Percentiles rank a stretch among this genome's conserved stretches.
Evolutionary conservation across 306 rosid genomes (phyloP).

Genomic region (Luffa aegyptiaca): DNA sequence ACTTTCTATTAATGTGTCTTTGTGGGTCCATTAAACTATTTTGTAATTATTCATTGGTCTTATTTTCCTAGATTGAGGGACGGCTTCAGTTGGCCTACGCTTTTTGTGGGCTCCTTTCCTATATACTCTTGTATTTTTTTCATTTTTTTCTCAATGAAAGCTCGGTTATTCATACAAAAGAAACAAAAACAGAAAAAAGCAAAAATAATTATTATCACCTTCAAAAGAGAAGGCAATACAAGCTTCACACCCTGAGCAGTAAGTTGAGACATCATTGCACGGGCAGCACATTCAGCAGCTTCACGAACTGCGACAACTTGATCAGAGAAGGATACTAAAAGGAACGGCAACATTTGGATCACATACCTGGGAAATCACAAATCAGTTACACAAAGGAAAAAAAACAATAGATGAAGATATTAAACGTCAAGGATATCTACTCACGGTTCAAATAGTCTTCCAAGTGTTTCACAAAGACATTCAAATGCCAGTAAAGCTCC

Average conservation of each 20-base stretch:
- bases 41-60: too few relatives aligned
- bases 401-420: slow-evolving; percentile 12
- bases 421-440: slow-evolving; percentile 7
- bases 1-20: too few relatives aligned
- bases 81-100: too few relatives aligned
- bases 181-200: too few relatives aligned
- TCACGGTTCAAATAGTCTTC: slow-evolving; percentile 92
- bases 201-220: slow-evolving; percentile 37
- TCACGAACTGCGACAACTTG: slow-evolving; percentile 97
- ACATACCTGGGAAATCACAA: slow-evolving; percentile 60
- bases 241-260: slow-evolving; percentile 96
- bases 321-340: slow-evolving; percentile 92
- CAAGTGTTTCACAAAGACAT: slow-evolving; percentile 92
- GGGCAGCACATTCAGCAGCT: slow-evolving; percentile 95
- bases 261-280: slow-evolving; percentile 99
- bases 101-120: too few relatives aligned
- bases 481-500: slow-evolving; percentile 95
- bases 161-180: too few relatives aligned
- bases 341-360: slow-evolving; percentile 83
- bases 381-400: slow-evolving; percentile 1
- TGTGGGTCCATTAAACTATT: too few relatives aligned
- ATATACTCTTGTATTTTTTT: too few relatives aligned
- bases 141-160: too few relatives aligned
- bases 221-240: slow-evolving; percentile 93
- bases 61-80: too few relatives aligned